A percentile compares a stretch with the other conserved stretches of the same genome.
phyloP scores from a whole-genome alignment of 228 moss, liverwort and hornwort genomes.

The Sphagnum fallax region DNA sequence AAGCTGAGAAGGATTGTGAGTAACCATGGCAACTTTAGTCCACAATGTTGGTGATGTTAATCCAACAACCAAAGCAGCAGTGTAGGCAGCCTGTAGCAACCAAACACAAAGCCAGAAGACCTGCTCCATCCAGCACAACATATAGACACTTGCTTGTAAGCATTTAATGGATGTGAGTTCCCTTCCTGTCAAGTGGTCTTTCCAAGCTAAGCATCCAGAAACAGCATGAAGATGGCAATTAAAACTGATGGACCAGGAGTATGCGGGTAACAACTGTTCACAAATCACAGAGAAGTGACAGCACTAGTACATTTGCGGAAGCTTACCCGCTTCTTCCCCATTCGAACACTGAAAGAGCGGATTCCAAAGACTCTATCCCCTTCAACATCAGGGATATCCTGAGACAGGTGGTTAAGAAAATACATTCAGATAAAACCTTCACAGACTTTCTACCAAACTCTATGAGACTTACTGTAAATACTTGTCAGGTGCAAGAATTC shows the following conservation, averaged over 20 bases:
- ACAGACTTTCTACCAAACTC: no score
- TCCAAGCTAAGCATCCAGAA: no score
- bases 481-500: no score
- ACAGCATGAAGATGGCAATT: no score
- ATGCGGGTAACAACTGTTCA: no score
- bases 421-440: no score
- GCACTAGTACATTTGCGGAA: neutral
- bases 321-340: constrained; percentile 46
- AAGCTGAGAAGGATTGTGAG: neutral
- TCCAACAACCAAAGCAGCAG: constrained; percentile 59
- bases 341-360: constrained; percentile 65
- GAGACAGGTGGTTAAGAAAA: constrained; percentile 2
- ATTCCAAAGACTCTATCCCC: constrained; percentile 74
- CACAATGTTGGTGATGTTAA: constrained; percentile 46
- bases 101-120: constrained; percentile 89
- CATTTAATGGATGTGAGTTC: no score
- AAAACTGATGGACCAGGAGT: no score
- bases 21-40: constrained; percentile 64
- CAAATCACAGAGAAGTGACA: no score
- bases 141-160: no score
- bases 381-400: constrained; percentile 89
- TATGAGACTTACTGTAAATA: no score
- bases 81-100: constrained; percentile 74
- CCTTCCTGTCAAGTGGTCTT: no score
- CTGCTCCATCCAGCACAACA: constrained; percentile 20